These are phyloP conservation scores for Eucalyptus guilfoylei DNA, from an alignment of 345 rosid genomes.

Conservation along the genomic window DNA sequence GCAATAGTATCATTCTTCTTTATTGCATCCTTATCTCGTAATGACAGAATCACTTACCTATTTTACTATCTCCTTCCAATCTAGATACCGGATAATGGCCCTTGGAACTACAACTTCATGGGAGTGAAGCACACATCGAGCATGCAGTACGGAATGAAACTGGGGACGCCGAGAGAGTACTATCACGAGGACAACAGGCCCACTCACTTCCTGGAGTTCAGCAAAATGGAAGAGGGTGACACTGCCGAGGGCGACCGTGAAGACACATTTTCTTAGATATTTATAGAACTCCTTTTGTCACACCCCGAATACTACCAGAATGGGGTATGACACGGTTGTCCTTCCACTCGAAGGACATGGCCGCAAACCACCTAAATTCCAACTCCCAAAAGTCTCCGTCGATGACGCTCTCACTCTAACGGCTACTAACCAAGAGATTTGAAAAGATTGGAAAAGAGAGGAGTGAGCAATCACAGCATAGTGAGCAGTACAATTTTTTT, in stretches of 20 bases:
- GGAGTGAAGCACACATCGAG: conserved; percentile 89
- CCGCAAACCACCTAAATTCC: too few species aligned
- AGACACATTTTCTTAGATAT: conserved; percentile 52
- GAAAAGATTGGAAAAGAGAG: background rate
- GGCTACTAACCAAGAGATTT: too few species aligned
- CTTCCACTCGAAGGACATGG: accelerated
- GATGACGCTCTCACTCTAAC: accelerated
- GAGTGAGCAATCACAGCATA: background rate
- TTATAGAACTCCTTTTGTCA: background rate
- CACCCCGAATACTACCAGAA: background rate
- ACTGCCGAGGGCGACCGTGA: conserved; percentile 72
- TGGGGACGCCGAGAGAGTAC: conserved; percentile 74
- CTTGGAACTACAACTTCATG: conserved; percentile 98
- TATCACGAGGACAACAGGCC: conserved; percentile 88
- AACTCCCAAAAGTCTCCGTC: accelerated
- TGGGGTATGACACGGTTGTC: background rate
- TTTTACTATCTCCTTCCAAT: background rate
- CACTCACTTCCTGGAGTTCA: conserved; percentile 88
- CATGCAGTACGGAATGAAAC: conserved; percentile 85
- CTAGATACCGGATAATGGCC: conserved; percentile 85
- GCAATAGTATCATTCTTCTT: background rate
- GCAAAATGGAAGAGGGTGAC: conserved; percentile 83
- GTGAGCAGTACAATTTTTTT: background rate
- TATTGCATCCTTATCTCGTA: background rate
- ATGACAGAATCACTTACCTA: background rate